Base-by-base conservation (phyloP, 164 flowering plant species). In the Akebia trifoliata region DNA sequence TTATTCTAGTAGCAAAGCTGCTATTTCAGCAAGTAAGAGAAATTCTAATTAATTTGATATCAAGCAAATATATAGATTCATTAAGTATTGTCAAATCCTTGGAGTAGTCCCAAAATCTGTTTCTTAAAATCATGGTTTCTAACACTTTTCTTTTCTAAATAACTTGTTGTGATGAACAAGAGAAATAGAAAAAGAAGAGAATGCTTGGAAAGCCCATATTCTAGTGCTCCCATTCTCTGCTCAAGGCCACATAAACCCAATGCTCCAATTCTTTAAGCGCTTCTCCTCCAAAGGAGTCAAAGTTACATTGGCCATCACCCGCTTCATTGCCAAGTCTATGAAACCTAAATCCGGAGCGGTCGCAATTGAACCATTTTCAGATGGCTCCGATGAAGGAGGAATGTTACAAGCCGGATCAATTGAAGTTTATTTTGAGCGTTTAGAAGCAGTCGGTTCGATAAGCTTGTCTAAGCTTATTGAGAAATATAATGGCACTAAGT, bases 231-330 rank as follows among this genome's bases (percentile, higher is more conserved):
- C 56, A 1, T 32, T 8, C n/a, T 17, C 24, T 1, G 56, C 39
- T 2, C 28, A 52, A 52, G 56, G 56, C 29, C 56, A 52, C 56
- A 52, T 52, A 21, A 52, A 52, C 37, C 56, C 56, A 8, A 21
- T 21, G n/a, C 22, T 52, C 37, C 56, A 52, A 22, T 35, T 52
- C 24, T 11, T 42, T 24, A 52, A 52, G 22, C 28, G 56, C 3
- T 34, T 34, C 34, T 26, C 29, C 11, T 52, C 28, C n/a, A 52
- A 35, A 52, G 56, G 56, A 22, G 17, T 52, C 2, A 52, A 52
- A 12, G 7, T 25, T 15, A 34, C 56, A 21, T 14, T 56, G 18
- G 60, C 48, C 34, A 10, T 31, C 49, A 56, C 50, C 34, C 3
- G 29, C 18, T 21, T 17, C 1, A 9, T 42, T 15, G 12, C 60